Evolutionary conservation across 192 early-diverging fungal species (phyloP), one percentile per base, ranked within the genome.

Genomic region (Mortierella hygrophila): DNA sequence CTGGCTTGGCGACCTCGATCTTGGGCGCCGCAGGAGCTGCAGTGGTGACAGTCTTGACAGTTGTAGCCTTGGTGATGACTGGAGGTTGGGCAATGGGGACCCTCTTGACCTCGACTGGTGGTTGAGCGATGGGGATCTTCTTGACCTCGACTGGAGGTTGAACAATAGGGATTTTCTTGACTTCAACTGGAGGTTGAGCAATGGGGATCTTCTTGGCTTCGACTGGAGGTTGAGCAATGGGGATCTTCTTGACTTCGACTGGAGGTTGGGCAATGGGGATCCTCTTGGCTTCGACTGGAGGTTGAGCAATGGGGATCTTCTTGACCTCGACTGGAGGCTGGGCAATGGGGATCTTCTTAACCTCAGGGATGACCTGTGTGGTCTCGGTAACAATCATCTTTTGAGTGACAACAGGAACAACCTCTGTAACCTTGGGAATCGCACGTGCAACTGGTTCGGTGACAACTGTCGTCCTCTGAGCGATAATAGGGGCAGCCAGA

Each of bases 241-340:
- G 60, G 29, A 63, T 26, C 55, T 60, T 60, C 55, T 60, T 60
- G n/a, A 60, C n/a, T 9, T 60, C 55, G 8, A 35, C 57, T 40
- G 57, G 57, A 26, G 74, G 74, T n/a, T 60, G 35, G 2, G 74
- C 57, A 20, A 63, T 75, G 0, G 74, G 74, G 74, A 65, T 29
- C 40, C 16, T 52, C 47, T 52, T 52, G 55, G 4, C 8, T 13
- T 71, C 41, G 21, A 42, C 35, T n/a, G 70, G 70, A 18, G 70
- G 23, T 20, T 71, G 70, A 9, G 70, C n/a, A 7, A 46, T 26
- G 6, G 42, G 70, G 6, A 71, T 42, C n/a, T n/a, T 71, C 23
- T 37, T 23, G 20, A 20, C 23, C 38, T 37, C 11, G 21, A 44
- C 42, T 11, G 71, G 41, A 13, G n/a, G 21, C 3, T 41, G 71